Conservation (phyloP, 164 flowering plant genomes). For the Sedum album region DNA sequence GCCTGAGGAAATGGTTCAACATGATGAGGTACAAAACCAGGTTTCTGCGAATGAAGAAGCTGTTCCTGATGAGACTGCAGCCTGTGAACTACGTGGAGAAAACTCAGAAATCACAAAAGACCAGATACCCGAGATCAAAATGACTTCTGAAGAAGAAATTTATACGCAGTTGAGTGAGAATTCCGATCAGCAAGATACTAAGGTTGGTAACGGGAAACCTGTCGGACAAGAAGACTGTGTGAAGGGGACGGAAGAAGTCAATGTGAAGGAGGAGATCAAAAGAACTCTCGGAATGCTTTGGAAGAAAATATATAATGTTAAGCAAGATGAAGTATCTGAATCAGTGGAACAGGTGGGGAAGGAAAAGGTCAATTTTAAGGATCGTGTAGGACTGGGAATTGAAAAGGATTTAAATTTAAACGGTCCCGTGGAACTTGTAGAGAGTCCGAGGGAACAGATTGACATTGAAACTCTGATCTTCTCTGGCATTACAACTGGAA, state of each 20-base stretch:
- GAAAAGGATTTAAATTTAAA: conserved; percentile 3
- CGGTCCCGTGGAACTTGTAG: conserved; percentile 1
- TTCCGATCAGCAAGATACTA: not conserved
- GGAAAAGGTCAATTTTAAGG: not conserved
- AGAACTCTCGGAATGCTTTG: conserved; percentile 1
- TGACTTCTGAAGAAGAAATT: not conserved
- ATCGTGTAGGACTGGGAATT: conserved; percentile 4
- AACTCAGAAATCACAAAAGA: not conserved
- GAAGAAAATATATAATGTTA: conserved; percentile 1
- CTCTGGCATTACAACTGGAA: conserved; percentile 3
- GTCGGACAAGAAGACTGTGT: conserved; percentile 8
- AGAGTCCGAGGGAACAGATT: conserved; percentile 6
- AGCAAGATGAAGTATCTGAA: not conserved
- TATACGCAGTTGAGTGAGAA: not conserved
- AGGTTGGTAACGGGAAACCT: conserved; percentile 7
- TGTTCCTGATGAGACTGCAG: not conserved
- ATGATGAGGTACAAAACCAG: conserved; percentile 2
- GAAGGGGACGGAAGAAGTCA: conserved; percentile 11
- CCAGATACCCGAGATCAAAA: not conserved
- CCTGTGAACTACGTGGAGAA: not conserved
- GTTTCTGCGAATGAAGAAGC: not conserved
- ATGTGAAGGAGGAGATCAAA: conserved; percentile 8
- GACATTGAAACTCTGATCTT: conserved; percentile 3
- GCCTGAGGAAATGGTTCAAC: conserved; percentile 7
- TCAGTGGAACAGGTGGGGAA: conserved; percentile 1